A percentile compares a stretch with the other conserved stretches of the same genome.
Evolutionary conservation across 352 stramenopile genomes (phyloP).

Genomic region (Globisporangium megalacanthum): DNA sequence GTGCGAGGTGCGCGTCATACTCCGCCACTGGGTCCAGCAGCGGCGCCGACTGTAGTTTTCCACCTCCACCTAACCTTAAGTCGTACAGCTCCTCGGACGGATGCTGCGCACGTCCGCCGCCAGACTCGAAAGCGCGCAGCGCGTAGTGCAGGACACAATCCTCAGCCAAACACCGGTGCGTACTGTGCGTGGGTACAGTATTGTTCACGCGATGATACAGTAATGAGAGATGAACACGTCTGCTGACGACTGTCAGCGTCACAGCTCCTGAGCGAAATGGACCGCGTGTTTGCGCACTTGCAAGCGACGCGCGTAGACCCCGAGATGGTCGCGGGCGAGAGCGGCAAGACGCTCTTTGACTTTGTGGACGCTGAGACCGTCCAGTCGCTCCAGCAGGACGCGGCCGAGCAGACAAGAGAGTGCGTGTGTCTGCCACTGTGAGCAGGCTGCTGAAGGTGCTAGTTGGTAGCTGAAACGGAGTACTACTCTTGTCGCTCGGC

Average conservation of each 20-base stretch:
- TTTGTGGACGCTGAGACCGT: conserved; percentile 82
- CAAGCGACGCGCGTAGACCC: conserved; percentile 43
- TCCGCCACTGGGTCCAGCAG: neutral
- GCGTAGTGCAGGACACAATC: conserved; percentile 41
- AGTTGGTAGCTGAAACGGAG: no score
- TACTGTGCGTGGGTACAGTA: neutral
- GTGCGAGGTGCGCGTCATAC: conserved; percentile 35
- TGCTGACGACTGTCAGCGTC: no score
- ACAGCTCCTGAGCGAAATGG: conserved; percentile 70
- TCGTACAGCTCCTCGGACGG: conserved; percentile 55
- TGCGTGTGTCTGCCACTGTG: conserved; percentile 14
- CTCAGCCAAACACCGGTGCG: conserved; percentile 53
- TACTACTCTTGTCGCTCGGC: neutral
- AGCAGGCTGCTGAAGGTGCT: neutral
- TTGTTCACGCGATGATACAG: neutral
- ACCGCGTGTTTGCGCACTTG: conserved; percentile 67
- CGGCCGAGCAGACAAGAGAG: conserved; percentile 66
- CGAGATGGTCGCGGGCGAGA: conserved; percentile 43
- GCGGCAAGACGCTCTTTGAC: conserved; percentile 75
- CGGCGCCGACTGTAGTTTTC: no score
- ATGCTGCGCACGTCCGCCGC: conserved; percentile 58
- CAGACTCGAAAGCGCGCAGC: conserved; percentile 49
- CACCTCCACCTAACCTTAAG: no score
- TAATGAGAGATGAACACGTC: no score
- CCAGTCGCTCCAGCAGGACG: conserved; percentile 69